Conservation (phyloP, 176 grass and related monocot genomes). For the Juncus inflexus region DNA sequence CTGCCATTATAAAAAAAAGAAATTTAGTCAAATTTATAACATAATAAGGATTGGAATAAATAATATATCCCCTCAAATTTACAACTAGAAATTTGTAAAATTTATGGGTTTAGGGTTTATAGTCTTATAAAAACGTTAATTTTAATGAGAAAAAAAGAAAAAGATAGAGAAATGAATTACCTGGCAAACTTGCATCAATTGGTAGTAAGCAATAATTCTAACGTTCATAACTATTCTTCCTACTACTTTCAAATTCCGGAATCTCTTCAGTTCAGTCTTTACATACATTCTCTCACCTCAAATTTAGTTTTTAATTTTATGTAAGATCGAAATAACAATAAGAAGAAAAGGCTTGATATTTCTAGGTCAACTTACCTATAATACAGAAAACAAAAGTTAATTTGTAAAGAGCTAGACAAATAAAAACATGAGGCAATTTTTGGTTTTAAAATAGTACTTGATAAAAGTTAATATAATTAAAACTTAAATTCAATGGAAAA, state of each 20-base stretch:
- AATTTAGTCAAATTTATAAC: conserved; percentile 19
- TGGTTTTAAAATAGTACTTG: background rate
- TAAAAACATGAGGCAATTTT: conserved; percentile 1
- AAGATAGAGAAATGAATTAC: conserved; percentile 31
- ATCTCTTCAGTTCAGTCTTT: conserved; percentile 58
- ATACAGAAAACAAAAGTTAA: conserved; percentile 23
- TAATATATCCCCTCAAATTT: conserved; percentile 1
- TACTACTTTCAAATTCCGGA: conserved; percentile 51
- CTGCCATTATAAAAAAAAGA: conserved; percentile 46
- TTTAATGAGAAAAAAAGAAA: background rate
- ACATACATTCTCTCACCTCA: conserved; percentile 64
- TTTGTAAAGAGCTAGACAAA: conserved; percentile 12
- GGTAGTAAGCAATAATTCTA: conserved; percentile 70
- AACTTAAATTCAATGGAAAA: background rate
- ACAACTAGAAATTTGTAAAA: background rate
- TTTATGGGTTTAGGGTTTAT: no score
- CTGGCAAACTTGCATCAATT: conserved; percentile 85
- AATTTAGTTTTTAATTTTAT: conserved; percentile 12
- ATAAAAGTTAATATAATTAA: background rate
- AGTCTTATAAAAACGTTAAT: background rate
- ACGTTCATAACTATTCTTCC: conserved; percentile 67
- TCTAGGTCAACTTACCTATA: conserved; percentile 40
- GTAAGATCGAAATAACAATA: conserved; percentile 19
- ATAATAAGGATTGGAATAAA: conserved; percentile 3
- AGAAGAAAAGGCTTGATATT: conserved; percentile 16